Conservation (phyloP, 192 early-diverging fungal species). For the Gamsiella multidivaricata region DNA sequence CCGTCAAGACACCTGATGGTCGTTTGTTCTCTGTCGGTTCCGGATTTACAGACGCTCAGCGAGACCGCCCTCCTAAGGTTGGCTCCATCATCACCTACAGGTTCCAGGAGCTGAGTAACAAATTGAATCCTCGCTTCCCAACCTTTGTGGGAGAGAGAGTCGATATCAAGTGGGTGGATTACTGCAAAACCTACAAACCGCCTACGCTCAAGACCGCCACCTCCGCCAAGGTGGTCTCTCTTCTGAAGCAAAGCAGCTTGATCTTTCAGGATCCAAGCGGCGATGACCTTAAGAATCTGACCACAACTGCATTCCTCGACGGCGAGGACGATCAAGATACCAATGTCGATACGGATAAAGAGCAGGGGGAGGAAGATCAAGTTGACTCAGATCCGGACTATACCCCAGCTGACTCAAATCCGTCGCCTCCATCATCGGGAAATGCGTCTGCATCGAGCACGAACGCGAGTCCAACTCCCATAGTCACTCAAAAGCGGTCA, state of each 20-base stretch:
- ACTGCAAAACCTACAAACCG: slow-evolving; percentile 44
- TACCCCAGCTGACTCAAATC: neutral
- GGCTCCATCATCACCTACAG: slow-evolving; percentile 60
- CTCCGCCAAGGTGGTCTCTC: slow-evolving; percentile 36
- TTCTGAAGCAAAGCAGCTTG: slow-evolving; percentile 47
- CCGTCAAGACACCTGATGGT: slow-evolving; percentile 70
- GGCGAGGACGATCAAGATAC: neutral
- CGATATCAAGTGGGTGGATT: slow-evolving; percentile 46
- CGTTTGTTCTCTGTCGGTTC: slow-evolving; percentile 74
- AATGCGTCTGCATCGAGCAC: neutral
- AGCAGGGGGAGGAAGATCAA: neutral
- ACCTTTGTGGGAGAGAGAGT: slow-evolving; percentile 55
- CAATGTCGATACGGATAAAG: neutral
- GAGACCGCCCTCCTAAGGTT: slow-evolving; percentile 66
- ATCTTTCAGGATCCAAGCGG: slow-evolving; percentile 27
- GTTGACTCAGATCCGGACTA: neutral
- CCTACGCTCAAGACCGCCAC: slow-evolving; percentile 38
- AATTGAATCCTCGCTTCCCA: slow-evolving; percentile 57
- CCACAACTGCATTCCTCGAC: neutral
- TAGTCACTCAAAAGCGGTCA: slow-evolving; percentile 4
- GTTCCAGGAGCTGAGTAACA: slow-evolving; percentile 59
- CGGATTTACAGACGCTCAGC: slow-evolving; percentile 70
- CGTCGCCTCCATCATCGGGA: neutral
- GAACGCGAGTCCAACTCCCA: neutral
- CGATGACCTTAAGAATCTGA: neutral